Percentiles rank a stretch among this genome's conserved stretches.
These are phyloP conservation scores for Plasmodium cynomolgi DNA, from an alignment of 169 alveolate genomes.

Conservation along the genomic window DNA sequence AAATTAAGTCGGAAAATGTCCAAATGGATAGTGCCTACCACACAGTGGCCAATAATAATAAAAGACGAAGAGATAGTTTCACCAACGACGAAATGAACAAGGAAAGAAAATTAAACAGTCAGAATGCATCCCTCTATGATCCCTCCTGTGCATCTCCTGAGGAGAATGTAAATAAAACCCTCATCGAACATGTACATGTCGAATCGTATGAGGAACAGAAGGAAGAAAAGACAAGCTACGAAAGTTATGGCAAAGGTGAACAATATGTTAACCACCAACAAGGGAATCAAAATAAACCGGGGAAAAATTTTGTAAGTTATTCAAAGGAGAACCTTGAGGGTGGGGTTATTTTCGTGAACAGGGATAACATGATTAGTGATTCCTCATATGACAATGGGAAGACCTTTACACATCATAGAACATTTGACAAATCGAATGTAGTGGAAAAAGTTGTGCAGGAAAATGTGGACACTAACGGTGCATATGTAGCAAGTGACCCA, in stretches of 20 bases:
- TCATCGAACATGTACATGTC: neutral
- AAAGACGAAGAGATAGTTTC: constrained; percentile 19
- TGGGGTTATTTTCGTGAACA: neutral
- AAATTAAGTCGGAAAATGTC: neutral
- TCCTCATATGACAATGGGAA: neutral
- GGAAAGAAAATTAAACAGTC: constrained; percentile 27
- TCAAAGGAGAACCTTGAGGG: neutral
- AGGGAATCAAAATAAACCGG: neutral
- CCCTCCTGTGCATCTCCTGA: neutral
- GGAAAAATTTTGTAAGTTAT: neutral
- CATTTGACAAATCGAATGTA: neutral
- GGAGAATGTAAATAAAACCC: neutral
- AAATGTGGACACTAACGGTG: neutral
- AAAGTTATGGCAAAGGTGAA: neutral
- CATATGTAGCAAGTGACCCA: neutral
- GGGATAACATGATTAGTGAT: neutral
- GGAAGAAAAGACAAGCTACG: neutral
- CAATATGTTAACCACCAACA: neutral
- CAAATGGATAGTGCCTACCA: neutral
- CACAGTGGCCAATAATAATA: constrained; percentile 6
- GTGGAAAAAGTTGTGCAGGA: neutral
- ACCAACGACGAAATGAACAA: constrained; percentile 31
- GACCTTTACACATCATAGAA: neutral
- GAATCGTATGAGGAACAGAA: neutral
- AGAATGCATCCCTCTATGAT: neutral